Evolutionary conservation across 345 rosid genomes (phyloP), one percentile per base, ranked within the genome.

Genomic region (Populus simonii): DNA sequence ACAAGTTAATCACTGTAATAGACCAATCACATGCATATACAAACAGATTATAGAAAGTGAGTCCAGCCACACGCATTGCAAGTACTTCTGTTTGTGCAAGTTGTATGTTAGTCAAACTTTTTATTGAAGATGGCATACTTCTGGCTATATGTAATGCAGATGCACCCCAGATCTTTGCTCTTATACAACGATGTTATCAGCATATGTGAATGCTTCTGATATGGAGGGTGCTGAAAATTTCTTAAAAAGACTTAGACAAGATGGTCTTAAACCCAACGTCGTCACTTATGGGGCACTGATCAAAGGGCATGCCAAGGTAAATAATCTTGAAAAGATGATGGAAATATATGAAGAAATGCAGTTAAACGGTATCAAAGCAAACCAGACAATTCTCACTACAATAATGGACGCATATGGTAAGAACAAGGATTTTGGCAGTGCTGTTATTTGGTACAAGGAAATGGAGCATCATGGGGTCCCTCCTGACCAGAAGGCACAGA

Each of bases 141-240:
- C 57, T 15, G 18, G 27, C 78, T 73, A 39, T 15, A n/a, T 78
- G 38, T n/a, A 65, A 81, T 79, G 79, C 89, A 93, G 99, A 75
- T 89, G 75, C 80, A 80, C 72, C 35, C 97, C 98, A 17, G 98
- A 96, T 86, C 86, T 96, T 18, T 92, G 88, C 78, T 93, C 98
- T 59, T 96, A 96, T 77, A 89, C 98, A 75, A 96, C 97, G 18
- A 93, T 96, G 99, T 78, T 96, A 80, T 91, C 93, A 66, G 96
- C 99, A 7, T 93, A 93, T 84, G 94, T 93, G 66, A 96, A 93
- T 78, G 94, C 94, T 7, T 86, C 90, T 1, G 98, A 96, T 81
- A 88, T 93, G 96, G 96, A 90, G n/a, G 97, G 98, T 77, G 98
- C 98, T 29, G 93, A 92, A 80, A 95, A 89, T 22, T 93, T 95